Conservation (phyloP, 768 basidiomycete genomes). For the Lentinula guzmanii region DNA sequence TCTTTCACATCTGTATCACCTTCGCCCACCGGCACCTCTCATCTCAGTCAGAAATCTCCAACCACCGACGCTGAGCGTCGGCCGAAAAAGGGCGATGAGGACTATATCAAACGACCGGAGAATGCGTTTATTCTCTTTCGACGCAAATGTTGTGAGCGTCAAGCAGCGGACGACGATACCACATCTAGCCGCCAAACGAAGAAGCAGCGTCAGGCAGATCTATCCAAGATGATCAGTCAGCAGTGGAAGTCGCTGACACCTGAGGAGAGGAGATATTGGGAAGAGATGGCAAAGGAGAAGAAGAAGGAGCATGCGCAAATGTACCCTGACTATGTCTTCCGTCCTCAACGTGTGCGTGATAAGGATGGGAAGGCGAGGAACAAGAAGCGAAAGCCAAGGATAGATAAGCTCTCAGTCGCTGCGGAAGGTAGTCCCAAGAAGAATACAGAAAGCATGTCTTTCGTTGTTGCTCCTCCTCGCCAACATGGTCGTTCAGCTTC, state of each 20-base stretch:
- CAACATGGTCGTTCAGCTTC: constrained; percentile 40
- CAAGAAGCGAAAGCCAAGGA: constrained; percentile 31
- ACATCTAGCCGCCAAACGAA: constrained; percentile 38
- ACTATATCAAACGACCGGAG: constrained; percentile 80
- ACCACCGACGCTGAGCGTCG: constrained; percentile 47
- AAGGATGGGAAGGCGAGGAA: constrained; percentile 42
- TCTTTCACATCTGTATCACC: constrained; percentile 31
- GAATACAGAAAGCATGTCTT: constrained; percentile 28
- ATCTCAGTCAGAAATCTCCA: constrained; percentile 47
- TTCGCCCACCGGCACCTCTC: constrained; percentile 18
- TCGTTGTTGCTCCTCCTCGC: constrained; percentile 27
- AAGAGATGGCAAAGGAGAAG: constrained; percentile 70
- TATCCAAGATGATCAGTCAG: constrained; percentile 77
- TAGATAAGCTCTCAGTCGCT: constrained; percentile 19
- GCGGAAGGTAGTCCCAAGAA: not conserved
- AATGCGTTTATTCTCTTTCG: constrained; percentile 85
- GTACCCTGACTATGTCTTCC: constrained; percentile 76
- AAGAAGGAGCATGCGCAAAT: constrained; percentile 73
- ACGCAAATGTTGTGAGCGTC: constrained; percentile 68
- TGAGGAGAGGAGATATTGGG: constrained; percentile 71
- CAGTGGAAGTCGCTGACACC: constrained; percentile 67
- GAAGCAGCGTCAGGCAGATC: constrained; percentile 74
- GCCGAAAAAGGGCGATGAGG: constrained; percentile 71
- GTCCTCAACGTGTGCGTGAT: constrained; percentile 60
- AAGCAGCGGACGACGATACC: constrained; percentile 47